These are phyloP conservation scores for Aspergillus eucalypticola DNA, from an alignment of 2,329 filamentous ascomycete genomes.

Conservation along the genomic window DNA sequence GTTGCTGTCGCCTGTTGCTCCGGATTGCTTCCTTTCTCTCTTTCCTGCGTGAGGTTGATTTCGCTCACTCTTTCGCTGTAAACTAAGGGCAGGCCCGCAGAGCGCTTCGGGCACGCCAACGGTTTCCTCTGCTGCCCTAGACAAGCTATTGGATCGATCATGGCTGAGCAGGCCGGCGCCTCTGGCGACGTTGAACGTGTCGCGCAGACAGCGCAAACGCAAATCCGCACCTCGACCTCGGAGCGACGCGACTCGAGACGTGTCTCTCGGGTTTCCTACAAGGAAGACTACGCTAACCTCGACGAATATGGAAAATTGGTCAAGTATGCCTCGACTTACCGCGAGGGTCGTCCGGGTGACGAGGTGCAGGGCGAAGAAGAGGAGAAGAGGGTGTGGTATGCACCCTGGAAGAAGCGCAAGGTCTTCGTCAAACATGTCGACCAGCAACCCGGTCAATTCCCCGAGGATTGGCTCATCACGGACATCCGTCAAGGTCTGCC, in stretches of 20 bases:
- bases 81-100: slow-evolving; percentile 3
- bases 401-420: slow-evolving; percentile 54
- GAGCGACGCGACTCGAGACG: slow-evolving; percentile 27
- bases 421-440: slow-evolving; percentile 29
- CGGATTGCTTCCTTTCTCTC: background rate
- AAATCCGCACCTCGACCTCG: slow-evolving; percentile 27
- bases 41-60: slow-evolving; percentile 8
- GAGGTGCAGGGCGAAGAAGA: slow-evolving; percentile 42
- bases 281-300: slow-evolving; percentile 35
- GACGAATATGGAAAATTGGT: slow-evolving; percentile 69
- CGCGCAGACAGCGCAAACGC: slow-evolving; percentile 8
- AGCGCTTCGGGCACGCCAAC: slow-evolving; percentile 6
- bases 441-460: slow-evolving; percentile 46
- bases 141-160: slow-evolving; percentile 16
- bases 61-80: slow-evolving; percentile 8
- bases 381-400: slow-evolving; percentile 60
- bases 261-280: slow-evolving; percentile 38
- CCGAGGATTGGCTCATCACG: slow-evolving; percentile 68
- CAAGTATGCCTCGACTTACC: slow-evolving; percentile 67
- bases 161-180: slow-evolving; percentile 24
- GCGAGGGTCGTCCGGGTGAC: slow-evolving; percentile 51
- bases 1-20: background rate
- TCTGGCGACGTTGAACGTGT: slow-evolving; percentile 24
- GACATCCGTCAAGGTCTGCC: slow-evolving; percentile 67
- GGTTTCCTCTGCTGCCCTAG: slow-evolving; percentile 7